Base-by-base conservation (phyloP, 345 rosid genomes). In the Corchorus olitorius region DNA sequence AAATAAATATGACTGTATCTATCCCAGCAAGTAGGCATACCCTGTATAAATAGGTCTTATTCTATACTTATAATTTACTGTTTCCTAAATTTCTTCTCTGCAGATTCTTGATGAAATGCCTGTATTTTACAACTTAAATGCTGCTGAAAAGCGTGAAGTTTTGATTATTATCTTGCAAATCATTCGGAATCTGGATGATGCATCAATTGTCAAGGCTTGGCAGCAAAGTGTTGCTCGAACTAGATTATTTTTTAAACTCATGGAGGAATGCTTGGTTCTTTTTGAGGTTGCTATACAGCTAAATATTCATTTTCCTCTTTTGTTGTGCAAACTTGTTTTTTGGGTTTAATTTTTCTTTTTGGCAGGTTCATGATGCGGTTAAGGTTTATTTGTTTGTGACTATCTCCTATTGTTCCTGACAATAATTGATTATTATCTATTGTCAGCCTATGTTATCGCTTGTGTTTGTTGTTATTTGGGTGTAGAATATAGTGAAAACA, bases 71-170 rank as follows among this genome's bases (percentile, higher is more conserved):
- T 49, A 37, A 49, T 6, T 34, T 13, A 27, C 37, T 72, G 16
- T 68, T 55, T 16, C 34, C n/a, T 65, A 49, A 17, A 19, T 37
- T 61, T 53, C 22, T 75, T 16, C 75, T 78, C 39, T 86, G 93
- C 97, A 96, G 99, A 96, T 96, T 81, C 85, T 96, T 52, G 99
- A 96, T 84, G 99, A 96, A 89, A 96, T 96, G 99, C 99, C 99
- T 54, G 97, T 96, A 65, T 96, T 93, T 81, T 96, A 96, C 89
- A 93, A 92, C 80, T 88, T 96, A 81, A 96, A 89, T 89, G 90
- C 95, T 41, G 88, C 89, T 77, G 99, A 93, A 82, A 96, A 96
- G 90, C 97, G 97, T 77, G 99, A 96, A 91, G 97, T 92, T 82
- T 82, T 96, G 75, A 89, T 96, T 76, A 94, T 88, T 73, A 89